These are phyloP conservation scores for Periconia digitata DNA, from an alignment of 2,329 filamentous ascomycete species.

Conservation along the genomic window DNA sequence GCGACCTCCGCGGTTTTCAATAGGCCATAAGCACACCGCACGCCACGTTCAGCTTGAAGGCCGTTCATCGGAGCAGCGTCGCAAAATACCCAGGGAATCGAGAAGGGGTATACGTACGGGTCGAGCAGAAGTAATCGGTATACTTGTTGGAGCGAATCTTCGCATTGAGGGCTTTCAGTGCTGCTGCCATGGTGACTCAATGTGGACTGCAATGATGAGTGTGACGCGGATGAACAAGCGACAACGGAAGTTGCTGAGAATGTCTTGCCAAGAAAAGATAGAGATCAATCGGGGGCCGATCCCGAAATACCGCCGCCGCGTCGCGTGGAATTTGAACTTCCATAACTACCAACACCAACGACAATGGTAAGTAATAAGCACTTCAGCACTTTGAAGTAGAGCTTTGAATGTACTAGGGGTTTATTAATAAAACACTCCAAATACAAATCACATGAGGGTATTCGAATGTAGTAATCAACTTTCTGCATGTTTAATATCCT, in stretches of 20 bases:
- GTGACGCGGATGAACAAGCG: neutral
- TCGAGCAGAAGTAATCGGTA: conserved; percentile 56
- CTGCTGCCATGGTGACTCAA: conserved; percentile 50
- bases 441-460: no score
- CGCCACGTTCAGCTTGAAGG: neutral
- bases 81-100: neutral
- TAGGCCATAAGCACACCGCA: no score
- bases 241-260: neutral
- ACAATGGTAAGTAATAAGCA: no score
- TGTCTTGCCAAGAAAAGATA: conserved; percentile 8
- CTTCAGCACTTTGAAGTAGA: no score
- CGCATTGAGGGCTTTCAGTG: conserved; percentile 57
- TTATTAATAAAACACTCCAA: no score
- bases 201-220: conserved; percentile 2
- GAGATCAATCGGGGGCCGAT: neutral
- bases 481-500: no score
- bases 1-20: neutral
- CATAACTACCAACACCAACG: no score
- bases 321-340: neutral
- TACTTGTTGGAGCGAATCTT: conserved; percentile 54
- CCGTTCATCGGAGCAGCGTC: conserved; percentile 5
- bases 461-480: no score
- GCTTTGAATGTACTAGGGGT: no score
- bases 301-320: neutral
- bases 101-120: conserved; percentile 52